Base-by-base conservation (phyloP, 1,284 basidiomycete species). In the Pyrrhoderma lamaoense region DNA sequence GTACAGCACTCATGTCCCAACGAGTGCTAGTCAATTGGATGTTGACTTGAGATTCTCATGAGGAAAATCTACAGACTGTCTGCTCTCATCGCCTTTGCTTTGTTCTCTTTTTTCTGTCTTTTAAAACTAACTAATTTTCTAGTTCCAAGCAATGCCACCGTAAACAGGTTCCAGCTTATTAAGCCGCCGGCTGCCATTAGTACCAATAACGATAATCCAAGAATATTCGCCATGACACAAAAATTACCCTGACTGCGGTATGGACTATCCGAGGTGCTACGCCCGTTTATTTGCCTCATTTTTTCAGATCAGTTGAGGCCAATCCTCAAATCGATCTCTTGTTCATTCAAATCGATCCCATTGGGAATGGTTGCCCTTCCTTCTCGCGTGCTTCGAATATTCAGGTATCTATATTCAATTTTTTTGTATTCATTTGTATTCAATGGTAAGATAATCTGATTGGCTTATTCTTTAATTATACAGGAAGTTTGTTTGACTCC, bases 291-390 rank as follows among this genome's bases (percentile, higher is more conserved):
- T 13, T 52, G 5, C 54, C 54, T 9, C 52, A 52, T 35, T 56
- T 56, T 25, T 52, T 56, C 35, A 45, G 48, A 34, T 56, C 54
- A 8, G 54, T 56, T 36, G 54, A 56, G 31, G 54, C 51, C 23
- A 56, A 56, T 39, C 45, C 46, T 14, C 43, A 56, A 31, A 25
- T 56, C 36, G 51, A 52, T 31, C 42, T 56, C 5, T 39, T 52
- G 16, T 51, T 56, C 35, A 37, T 56, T 5, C 47, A 56, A 27
- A 16, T 56, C 8, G 51, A 56, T 34, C 31, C 39, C 16, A 19
- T 35, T 13, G 53, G 21, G 2, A 21, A 14, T 13, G 51, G 43
- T 3, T 56, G 54, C 37, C 31, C 46, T 11, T 40, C 50, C 8
- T 49, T 39, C 34, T 52, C 54, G 3, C 44, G 14, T 38, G 54